A percentile compares a stretch with the other conserved stretches of the same genome.
These are phyloP conservation scores for Papiliotrema flavescens DNA, from an alignment of 1,284 basidiomycete species.

Conservation along the genomic window DNA sequence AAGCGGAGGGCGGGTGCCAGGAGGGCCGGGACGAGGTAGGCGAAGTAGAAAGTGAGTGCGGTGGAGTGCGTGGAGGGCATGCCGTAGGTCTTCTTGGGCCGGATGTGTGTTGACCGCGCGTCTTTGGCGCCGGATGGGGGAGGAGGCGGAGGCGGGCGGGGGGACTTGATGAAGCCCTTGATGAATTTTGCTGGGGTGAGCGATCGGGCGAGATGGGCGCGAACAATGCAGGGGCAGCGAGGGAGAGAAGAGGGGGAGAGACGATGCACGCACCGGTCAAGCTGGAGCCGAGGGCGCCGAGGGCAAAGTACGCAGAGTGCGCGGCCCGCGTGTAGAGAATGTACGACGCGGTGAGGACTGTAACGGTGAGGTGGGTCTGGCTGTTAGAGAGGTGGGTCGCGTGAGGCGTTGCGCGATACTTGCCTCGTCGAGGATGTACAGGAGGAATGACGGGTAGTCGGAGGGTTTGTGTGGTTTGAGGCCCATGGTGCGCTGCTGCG, in stretches of 20 bases:
- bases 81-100: slow-evolving; percentile 52
- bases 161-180: slow-evolving; percentile 59
- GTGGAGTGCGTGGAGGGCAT: slow-evolving; percentile 89
- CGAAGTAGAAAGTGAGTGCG: slow-evolving; percentile 65
- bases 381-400: too few relatives aligned
- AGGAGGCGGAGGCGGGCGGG: slow-evolving; percentile 60
- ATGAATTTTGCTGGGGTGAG: slow-evolving; percentile 59
- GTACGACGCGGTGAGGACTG: slow-evolving; percentile 56
- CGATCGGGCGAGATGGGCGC: background rate
- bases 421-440: slow-evolving; percentile 42
- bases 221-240: background rate
- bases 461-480: slow-evolving; percentile 30
- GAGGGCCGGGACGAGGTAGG: slow-evolving; percentile 63
- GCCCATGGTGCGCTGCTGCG: slow-evolving; percentile 12
- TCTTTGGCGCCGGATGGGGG: slow-evolving; percentile 36
- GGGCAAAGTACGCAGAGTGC: slow-evolving; percentile 64
- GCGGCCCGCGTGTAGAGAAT: slow-evolving; percentile 66
- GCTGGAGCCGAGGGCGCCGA: slow-evolving; percentile 62
- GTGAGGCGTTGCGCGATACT: too few relatives aligned
- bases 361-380: slow-evolving; percentile 56
- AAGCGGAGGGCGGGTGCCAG: slow-evolving; percentile 53
- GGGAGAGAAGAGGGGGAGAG: background rate
- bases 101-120: slow-evolving; percentile 8
- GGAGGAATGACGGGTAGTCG: slow-evolving; percentile 36
- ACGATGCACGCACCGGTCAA: slow-evolving; percentile 38